Evolutionary conservation across 2,329 filamentous ascomycete genomes (phyloP).

Genomic region (Ophiobolus disseminans): DNA sequence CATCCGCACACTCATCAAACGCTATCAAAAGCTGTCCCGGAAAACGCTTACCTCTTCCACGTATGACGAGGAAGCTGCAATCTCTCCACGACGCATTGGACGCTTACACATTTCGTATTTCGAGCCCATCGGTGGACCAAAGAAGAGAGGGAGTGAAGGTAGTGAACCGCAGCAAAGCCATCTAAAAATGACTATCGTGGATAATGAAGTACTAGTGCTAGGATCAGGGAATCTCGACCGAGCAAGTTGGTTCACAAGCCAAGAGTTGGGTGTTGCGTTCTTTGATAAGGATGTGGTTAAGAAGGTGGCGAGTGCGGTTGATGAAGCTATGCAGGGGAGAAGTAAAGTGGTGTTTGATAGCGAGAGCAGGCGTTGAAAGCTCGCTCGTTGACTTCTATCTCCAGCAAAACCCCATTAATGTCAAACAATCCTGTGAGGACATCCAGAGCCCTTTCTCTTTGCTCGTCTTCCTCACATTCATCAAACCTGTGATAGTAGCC

Average conservation of each 20-base stretch:
- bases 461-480: too few relatives aligned
- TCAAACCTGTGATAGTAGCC: too few relatives aligned
- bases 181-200: conserved; percentile 78
- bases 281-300: conserved; percentile 52
- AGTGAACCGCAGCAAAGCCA: conserved; percentile 75
- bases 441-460: too few relatives aligned
- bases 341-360: conserved; percentile 36
- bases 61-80: conserved; percentile 40
- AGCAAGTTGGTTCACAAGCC: conserved; percentile 85
- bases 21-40: conserved; percentile 54
- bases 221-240: conserved; percentile 86
- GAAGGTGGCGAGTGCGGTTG: conserved; percentile 33
- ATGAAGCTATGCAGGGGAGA: conserved; percentile 34
- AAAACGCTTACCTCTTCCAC: conserved; percentile 7
- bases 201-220: conserved; percentile 70
- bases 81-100: conserved; percentile 48
- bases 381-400: too few relatives aligned
- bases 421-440: too few relatives aligned
- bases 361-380: conserved; percentile 1
- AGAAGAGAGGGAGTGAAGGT: conserved; percentile 28
- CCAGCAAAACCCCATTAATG: too few relatives aligned
- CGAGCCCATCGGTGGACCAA: conserved; percentile 40
- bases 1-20: conserved; percentile 64
- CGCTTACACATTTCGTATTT: conserved; percentile 67
- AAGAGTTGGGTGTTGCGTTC: conserved; percentile 75